Evolutionary conservation across 345 rosid genomes (phyloP), one percentile per base, ranked within the genome.

Genomic region (Lumnitzera littorea): DNA sequence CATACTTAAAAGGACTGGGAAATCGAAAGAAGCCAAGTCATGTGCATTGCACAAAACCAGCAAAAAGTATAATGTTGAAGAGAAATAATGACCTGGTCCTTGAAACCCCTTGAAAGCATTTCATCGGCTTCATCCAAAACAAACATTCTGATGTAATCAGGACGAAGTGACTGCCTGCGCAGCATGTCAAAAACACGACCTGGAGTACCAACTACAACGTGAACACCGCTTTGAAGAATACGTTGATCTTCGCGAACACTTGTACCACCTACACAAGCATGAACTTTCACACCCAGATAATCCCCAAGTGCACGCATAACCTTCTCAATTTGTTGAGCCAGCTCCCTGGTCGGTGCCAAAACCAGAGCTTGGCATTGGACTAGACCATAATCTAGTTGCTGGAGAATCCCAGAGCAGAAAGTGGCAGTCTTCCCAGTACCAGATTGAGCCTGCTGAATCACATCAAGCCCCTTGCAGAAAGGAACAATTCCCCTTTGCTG

Each of bases 151-250:
- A 91, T 91, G 17, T 80, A 69, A 67, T 89, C 96, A 3, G 92
- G 82, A 2, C 87, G 84, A 46, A 91, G 92, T 3, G 95, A 91
- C 58, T 91, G 91, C 75, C 96, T 83, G 12, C 87, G 77, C 64
- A 91, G 67, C 98, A 91, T 86, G 82, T 91, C 98, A 66, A 88
- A 91, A 49, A 91, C 98, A 78, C 98, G 98, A 23, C 96, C 96
- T 27, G 98, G 98, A 43, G 98, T 91, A 11, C 98, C 98, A 43
- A 91, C 98, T 46, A 91, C 98, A 72, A 84, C 98, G 75, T 91
- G 95, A 46, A 88, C 98, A 66, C 96, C 98, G 65, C 84, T 70
- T 74, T 88, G 96, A 56, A 91, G 95, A 52, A 91, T 84, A 11
- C 89, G 87, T 31, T 88, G 91, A 51, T 90, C 97, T 73, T 91